phyloP scores from a whole-genome alignment of 2,329 filamentous ascomycete genomes.

The Eutypa lata region DNA sequence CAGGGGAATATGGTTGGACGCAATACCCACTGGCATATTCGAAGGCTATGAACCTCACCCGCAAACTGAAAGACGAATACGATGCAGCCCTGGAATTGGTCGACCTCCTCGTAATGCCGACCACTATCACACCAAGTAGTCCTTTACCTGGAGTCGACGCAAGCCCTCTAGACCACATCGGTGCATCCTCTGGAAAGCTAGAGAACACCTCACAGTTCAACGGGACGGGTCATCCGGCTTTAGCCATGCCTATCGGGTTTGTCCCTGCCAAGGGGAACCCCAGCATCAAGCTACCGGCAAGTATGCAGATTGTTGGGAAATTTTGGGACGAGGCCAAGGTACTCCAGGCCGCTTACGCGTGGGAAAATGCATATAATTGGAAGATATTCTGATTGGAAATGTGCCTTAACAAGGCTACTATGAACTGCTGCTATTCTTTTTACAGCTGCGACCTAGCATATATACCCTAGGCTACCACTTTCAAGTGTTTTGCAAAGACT shows the following conservation, averaged over 20 bases:
- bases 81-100: slow-evolving; percentile 19
- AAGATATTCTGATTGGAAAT: slow-evolving; percentile 9
- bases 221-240: slow-evolving; percentile 25
- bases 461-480: too few species aligned
- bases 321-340: too few species aligned
- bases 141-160: slow-evolving; percentile 11
- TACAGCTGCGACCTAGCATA: too few species aligned
- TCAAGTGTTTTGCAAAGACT: too few species aligned
- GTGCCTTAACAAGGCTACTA: neutral
- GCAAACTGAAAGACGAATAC: slow-evolving; percentile 19
- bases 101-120: slow-evolving; percentile 28
- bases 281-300: slow-evolving; percentile 23
- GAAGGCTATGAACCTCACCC: neutral
- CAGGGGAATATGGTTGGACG: too few species aligned
- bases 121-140: slow-evolving; percentile 13
- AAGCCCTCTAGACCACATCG: slow-evolving; percentile 13
- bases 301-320: slow-evolving; percentile 18
- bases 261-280: slow-evolving; percentile 22
- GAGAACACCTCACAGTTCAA: slow-evolving; percentile 22
- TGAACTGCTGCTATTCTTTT: too few species aligned
- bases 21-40: neutral
- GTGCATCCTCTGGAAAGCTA: slow-evolving; percentile 12
- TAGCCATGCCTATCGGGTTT: slow-evolving; percentile 26
- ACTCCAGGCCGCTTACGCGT: slow-evolving; percentile 24
- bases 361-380: slow-evolving; percentile 27